phyloP scores from a whole-genome alignment of 2,329 filamentous ascomycete species.

The Penicillium capsulatum region DNA sequence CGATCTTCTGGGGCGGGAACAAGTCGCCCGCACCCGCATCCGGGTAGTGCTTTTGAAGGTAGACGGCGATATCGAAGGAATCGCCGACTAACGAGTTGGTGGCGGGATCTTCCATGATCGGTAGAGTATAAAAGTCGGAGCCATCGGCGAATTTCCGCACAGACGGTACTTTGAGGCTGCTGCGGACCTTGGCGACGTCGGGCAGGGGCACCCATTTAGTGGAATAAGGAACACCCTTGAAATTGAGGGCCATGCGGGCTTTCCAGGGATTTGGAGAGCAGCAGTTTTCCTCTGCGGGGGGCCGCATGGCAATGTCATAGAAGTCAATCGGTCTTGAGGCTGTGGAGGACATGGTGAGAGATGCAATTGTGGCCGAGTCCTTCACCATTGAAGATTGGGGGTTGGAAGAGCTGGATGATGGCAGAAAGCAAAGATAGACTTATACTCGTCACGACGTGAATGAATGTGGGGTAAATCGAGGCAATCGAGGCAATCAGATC shows the following conservation, averaged over 20 bases:
- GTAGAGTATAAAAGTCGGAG: conserved; percentile 57
- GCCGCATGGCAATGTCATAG: conserved; percentile 47
- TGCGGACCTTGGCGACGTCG: conserved; percentile 50
- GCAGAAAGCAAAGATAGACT: no score
- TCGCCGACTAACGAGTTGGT: conserved; percentile 51
- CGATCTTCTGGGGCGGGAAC: conserved; percentile 46
- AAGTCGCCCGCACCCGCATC: conserved; percentile 43
- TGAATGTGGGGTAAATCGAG: no score
- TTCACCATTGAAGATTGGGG: no score
- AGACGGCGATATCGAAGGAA: conserved; percentile 62
- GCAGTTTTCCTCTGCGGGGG: conserved; percentile 28
- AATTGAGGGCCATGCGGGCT: conserved; percentile 48
- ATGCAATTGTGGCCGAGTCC: no score
- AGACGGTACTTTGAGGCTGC: conserved; percentile 45
- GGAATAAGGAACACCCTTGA: conserved; percentile 47
- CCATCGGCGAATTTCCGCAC: conserved; percentile 56
- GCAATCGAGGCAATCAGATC: no score
- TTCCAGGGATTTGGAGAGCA: conserved; percentile 52
- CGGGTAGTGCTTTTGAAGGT: conserved; percentile 54
- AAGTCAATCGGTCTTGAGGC: no score
- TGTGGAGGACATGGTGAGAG: no score
- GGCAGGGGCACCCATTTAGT: conserved; percentile 53
- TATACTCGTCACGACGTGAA: no score
- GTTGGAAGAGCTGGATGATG: no score
- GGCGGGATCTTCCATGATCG: conserved; percentile 50